A percentile compares a stretch with the other conserved stretches of the same genome.
phyloP scores from a whole-genome alignment of 768 basidiomycete genomes.

The Boletus rufocinnamomeus region DNA sequence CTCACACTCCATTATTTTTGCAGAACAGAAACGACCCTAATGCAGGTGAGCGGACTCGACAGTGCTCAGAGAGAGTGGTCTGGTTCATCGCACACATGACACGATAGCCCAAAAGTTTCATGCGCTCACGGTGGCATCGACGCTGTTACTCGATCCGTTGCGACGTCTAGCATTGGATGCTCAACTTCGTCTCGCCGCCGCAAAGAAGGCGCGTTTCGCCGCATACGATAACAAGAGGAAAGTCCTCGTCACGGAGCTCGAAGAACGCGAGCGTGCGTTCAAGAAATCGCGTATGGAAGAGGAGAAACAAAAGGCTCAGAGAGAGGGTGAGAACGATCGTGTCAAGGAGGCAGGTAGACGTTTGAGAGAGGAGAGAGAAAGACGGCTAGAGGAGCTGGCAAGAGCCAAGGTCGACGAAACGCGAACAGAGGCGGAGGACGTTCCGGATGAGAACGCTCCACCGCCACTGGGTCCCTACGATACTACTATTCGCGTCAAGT shows the following conservation, averaged over 20 bases:
- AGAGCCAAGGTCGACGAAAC: conserved; percentile 31
- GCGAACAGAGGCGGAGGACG: conserved; percentile 35
- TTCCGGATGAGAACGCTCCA: conserved; percentile 48
- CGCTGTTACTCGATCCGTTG: conserved; percentile 78
- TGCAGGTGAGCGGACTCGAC: conserved; percentile 49
- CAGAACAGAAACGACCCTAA: conserved; percentile 81
- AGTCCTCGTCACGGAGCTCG: conserved; percentile 72
- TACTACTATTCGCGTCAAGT: conserved; percentile 77
- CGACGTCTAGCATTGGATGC: conserved; percentile 79
- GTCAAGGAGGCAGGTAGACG: conserved; percentile 75
- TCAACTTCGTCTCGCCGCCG: conserved; percentile 68
- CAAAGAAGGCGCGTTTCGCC: conserved; percentile 69
- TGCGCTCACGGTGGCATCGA: conserved; percentile 78
- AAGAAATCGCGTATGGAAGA: conserved; percentile 72
- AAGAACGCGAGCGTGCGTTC: conserved; percentile 73
- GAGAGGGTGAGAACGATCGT: conserved; percentile 63
- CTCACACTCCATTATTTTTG: conserved; percentile 3
- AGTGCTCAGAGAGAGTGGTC: background rate
- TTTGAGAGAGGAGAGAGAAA: conserved; percentile 67
- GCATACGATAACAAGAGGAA: conserved; percentile 73
- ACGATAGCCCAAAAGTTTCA: conserved; percentile 73
- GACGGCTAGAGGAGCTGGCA: conserved; percentile 48
- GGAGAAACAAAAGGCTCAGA: conserved; percentile 53
- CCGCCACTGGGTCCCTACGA: conserved; percentile 67
- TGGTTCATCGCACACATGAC: background rate